Percentiles rank a stretch among this genome's conserved stretches.
phyloP scores from a whole-genome alignment of 441 rosid genomes.

The Syzygium malaccense region DNA sequence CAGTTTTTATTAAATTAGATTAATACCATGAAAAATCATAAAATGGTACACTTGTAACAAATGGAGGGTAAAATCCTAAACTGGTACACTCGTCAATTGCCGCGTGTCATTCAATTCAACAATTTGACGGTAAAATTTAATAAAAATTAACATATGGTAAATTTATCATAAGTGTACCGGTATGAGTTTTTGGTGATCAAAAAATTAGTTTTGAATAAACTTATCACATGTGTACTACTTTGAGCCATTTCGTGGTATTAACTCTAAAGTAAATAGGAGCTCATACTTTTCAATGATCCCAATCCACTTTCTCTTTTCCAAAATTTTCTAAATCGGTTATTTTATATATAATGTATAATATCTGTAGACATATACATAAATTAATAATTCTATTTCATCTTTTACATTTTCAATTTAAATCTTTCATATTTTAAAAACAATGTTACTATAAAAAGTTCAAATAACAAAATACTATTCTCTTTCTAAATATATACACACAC shows the following conservation, averaged over 20 bases:
- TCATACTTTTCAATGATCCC: neutral
- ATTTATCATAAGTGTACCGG: too few species aligned
- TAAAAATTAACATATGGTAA: accelerated
- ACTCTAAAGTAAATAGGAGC: neutral
- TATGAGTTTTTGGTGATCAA: accelerated
- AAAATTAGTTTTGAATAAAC: too few species aligned
- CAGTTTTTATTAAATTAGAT: too few species aligned
- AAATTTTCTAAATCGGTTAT: neutral
- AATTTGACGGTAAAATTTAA: too few species aligned
- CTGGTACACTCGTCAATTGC: too few species aligned
- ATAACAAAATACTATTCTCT: neutral
- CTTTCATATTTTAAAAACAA: neutral
- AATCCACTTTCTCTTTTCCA: neutral
- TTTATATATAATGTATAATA: neutral
- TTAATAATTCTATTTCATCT: neutral
- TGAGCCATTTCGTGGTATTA: too few species aligned
- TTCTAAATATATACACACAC: neutral
- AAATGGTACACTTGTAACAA: too few species aligned
- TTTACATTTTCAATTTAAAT: neutral
- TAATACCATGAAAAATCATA: too few species aligned
- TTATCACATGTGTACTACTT: too few species aligned
- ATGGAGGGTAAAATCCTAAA: too few species aligned
- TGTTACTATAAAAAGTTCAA: neutral
- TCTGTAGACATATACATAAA: neutral
- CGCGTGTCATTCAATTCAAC: too few species aligned